Evolutionary conservation across 441 rosid species (phyloP), one percentile per base, ranked within the genome.

Genomic region (Corymbia citriodora): DNA sequence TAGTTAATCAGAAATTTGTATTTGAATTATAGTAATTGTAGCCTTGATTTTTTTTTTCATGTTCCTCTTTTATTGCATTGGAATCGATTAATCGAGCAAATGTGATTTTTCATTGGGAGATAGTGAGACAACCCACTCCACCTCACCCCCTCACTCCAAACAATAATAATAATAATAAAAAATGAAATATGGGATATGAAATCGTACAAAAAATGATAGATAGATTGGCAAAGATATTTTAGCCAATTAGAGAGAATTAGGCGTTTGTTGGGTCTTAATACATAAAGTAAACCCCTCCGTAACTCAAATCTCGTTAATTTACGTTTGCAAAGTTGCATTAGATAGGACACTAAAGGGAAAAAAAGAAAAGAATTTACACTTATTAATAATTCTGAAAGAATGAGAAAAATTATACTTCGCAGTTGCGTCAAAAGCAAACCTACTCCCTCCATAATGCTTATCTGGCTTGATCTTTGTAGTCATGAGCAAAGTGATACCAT

Each of bases 101-200:
- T 55, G 25, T 55, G 59, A 55, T 8, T 55, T 55, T 55, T 55
- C 59, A 55, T 55, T 55, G 57, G 57, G 57, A 55, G 1, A 55
- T 55, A 1, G 23, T 55, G 23, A 55, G 1, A 55, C 57, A 21
- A 0, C 23, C 23, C 10, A 1, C 57, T 23, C 9, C 57, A 55
- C 23, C 23, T 55, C 57, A 18, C 57, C 1, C 0, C 1, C 0
- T 3, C 1, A 8, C 55, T 6, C 16, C 7, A 0, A 0, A 53
- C 55, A 53, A 54, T 54, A 54, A 54, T 16, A 53, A 14, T 4
- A 4, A 53, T 53, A 53, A 53, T 12, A 54, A 54, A 54, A 17
- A 54, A 54, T 6, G 18, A 54, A 54, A 2, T 55, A 55, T 55
- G 7, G 10, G 5, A 21, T 57, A 9, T 57, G 61, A 57, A 0